These are phyloP conservation scores for Cantharellus anzutake DNA, from an alignment of 768 basidiomycete species.

Conservation along the genomic window DNA sequence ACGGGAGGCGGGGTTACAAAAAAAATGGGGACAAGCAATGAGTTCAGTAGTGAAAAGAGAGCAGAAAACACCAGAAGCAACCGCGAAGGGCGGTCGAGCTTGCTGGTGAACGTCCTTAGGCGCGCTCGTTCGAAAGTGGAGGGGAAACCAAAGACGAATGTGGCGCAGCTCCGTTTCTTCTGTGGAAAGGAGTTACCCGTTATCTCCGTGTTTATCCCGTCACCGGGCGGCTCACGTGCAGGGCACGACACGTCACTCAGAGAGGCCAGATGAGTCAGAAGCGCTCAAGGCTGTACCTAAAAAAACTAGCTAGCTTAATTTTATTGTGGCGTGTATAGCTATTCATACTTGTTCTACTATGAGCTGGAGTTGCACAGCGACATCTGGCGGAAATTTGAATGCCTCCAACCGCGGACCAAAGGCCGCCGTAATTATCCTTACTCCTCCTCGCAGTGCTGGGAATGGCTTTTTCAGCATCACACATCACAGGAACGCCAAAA, in stretches of 20 bases:
- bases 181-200: too few species aligned
- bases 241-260: too few species aligned
- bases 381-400: constrained; percentile 59
- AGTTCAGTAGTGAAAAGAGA: not conserved
- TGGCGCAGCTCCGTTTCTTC: too few species aligned
- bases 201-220: too few species aligned
- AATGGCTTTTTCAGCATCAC: not conserved
- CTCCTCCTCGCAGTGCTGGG: constrained; percentile 43
- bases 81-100: not conserved
- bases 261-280: too few species aligned
- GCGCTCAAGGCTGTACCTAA: too few species aligned
- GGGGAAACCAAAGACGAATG: not conserved
- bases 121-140: not conserved
- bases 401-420: constrained; percentile 58
- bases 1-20: not conserved
- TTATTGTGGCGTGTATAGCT: too few species aligned
- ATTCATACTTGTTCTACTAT: constrained; percentile 30
- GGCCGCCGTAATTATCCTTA: constrained; percentile 45
- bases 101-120: not conserved
- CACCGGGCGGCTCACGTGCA: too few species aligned
- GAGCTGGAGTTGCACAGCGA: constrained; percentile 44
- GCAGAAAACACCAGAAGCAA: not conserved
- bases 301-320: too few species aligned
- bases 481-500: not conserved
- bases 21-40: not conserved